Evolutionary conservation across 129 eudicot genomes (phyloP).

Genomic region (Tagetes erecta): DNA sequence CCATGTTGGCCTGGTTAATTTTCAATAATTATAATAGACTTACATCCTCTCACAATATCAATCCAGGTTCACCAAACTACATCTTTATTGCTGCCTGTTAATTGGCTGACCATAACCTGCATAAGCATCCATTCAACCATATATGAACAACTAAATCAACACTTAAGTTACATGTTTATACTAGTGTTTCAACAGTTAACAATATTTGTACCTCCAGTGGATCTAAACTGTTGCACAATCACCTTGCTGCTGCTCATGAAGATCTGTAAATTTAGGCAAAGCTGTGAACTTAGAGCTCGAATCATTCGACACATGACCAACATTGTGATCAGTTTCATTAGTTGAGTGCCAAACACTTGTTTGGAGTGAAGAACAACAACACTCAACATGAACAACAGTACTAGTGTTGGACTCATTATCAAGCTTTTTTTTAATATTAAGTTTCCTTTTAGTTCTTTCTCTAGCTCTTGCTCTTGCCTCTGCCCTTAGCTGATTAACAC

Average conservation of each 20-base stretch:
- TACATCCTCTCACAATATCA: conserved; percentile 22
- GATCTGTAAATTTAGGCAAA: conserved; percentile 15
- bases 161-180: not conserved
- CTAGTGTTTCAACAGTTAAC: not conserved
- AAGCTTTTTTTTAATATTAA: conserved; percentile 27
- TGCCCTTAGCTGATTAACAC: conserved; percentile 52
- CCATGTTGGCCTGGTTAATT: conserved; percentile 14
- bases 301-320: conserved; percentile 8
- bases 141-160: not conserved
- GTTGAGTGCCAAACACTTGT: conserved; percentile 17
- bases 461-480: conserved; percentile 69
- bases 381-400: conserved; percentile 2
- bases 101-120: not conserved
- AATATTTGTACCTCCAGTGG: conserved; percentile 16
- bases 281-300: conserved; percentile 16
- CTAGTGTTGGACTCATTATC: conserved; percentile 11
- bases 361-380: conserved; percentile 8
- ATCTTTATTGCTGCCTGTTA: not conserved
- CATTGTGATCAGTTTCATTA: conserved; percentile 14
- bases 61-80: conserved; percentile 9
- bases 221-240: not conserved
- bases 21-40: conserved; percentile 24
- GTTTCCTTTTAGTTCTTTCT: conserved; percentile 65
- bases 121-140: not conserved
- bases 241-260: conserved; percentile 18